Conservation (phyloP, 208 protist species). For the Vickermania ingenoplastis region DNA sequence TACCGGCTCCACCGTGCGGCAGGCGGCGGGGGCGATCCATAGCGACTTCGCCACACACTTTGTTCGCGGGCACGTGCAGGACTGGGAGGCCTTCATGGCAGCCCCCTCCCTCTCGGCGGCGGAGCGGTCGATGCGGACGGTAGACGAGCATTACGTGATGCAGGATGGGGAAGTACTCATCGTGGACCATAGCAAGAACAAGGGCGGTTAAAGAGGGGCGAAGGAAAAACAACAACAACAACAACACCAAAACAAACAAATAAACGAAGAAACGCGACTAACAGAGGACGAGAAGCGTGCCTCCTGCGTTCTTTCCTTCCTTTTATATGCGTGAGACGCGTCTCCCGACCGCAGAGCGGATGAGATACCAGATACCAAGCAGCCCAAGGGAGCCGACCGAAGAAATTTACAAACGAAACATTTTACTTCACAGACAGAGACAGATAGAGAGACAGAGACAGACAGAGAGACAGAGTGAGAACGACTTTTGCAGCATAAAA, state of each 20-base stretch:
- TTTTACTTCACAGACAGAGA: constrained; percentile 1
- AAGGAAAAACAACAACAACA: too few species aligned
- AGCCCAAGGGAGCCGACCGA: too few species aligned
- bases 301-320: not conserved
- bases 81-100: constrained; percentile 40
- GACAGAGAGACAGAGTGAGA: constrained; percentile 6
- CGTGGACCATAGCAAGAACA: constrained; percentile 68
- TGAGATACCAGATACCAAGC: too few species aligned
- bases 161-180: constrained; percentile 80
- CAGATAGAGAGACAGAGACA: constrained; percentile 8
- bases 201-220: constrained; percentile 6
- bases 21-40: constrained; percentile 79
- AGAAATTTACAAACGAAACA: too few species aligned
- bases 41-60: constrained; percentile 78
- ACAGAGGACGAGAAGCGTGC: constrained; percentile 3
- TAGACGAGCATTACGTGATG: constrained; percentile 57
- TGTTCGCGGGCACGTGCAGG: constrained; percentile 53
- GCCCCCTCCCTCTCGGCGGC: constrained; percentile 59
- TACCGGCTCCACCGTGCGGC: constrained; percentile 34
- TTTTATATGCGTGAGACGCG: too few species aligned
- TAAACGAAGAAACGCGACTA: constrained; percentile 6
- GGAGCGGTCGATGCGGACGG: constrained; percentile 65
- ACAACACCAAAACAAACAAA: too few species aligned
- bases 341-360: too few species aligned
- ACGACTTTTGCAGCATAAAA: not conserved